Base-by-base conservation (phyloP, 306 rosid species). In the Begonia masoniana region DNA sequence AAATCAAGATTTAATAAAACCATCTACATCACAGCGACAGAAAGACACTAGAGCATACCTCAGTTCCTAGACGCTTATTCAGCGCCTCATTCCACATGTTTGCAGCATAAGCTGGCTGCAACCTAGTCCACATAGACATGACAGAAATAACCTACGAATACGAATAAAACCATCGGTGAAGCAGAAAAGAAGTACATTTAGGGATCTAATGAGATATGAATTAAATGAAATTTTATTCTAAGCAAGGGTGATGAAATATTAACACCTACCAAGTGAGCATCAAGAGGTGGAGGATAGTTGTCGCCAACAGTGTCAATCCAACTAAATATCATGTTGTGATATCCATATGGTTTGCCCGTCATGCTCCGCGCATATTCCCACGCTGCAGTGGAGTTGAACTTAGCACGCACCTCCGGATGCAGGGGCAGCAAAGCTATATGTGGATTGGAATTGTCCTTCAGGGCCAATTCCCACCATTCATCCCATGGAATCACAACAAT, bases 241-340 rank as follows among this genome's bases (percentile, higher is more conserved):
- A 21, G 24, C 24, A 21, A 45, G 9, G n/a, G 15, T 6, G 15
- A 45, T n/a, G 13, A 11, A 12, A 53, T 14, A 43, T 26, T 55
- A 42, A 56, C 14, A 50, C 54, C 26, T 78, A 91, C 94, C 94
- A 85, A 83, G 94, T 91, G 94, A 82, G 97, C 94, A 85, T 91
- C 97, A 83, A 91, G 97, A 81, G 97, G 97, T 54, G 97, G 97
- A 60, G 97, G 97, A 75, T 78, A 91, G 82, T 91, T 91, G 66
- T 91, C 97, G 2, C 91, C 64, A 69, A 86, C 72, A 10, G 97
- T 91, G 76, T 91, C 97, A 64, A 91, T 91, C 97, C 97, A 91
- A 77, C 97, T 91, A 67, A 91, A 91, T 64, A 91, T 91, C 97
- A 91, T 91, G 73, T 91, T 91, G 62, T 91, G 96, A 71, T 85